These are phyloP conservation scores for Calonectria pseudoturangicola DNA, from an alignment of 2,329 filamentous ascomycete species.

Conservation along the genomic window DNA sequence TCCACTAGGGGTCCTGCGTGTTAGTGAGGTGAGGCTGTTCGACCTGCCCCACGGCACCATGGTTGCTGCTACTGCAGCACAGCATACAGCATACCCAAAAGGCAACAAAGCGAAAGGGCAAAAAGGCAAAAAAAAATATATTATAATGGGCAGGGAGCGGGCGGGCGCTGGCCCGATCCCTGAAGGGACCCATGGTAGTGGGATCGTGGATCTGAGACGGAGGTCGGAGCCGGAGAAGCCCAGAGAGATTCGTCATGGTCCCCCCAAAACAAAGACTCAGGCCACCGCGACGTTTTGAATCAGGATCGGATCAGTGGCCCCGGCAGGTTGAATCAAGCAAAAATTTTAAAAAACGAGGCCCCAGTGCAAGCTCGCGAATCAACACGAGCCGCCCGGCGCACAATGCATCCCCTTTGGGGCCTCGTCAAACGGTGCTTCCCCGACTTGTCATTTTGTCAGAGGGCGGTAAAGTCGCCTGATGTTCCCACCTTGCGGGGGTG, in stretches of 20 bases:
- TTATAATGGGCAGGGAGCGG: too few species aligned
- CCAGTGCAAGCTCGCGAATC: background rate
- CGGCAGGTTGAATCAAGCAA: background rate
- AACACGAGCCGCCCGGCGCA: conserved; percentile 28
- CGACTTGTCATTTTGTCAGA: conserved; percentile 7
- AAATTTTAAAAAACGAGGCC: background rate
- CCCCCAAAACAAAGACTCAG: background rate
- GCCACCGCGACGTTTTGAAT: background rate
- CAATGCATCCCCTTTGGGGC: conserved; percentile 8
- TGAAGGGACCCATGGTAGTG: conserved; percentile 1
- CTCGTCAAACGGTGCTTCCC: background rate
- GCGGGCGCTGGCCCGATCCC: too few species aligned
- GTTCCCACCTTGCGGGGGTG: conserved; percentile 24
- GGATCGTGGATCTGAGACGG: conserved; percentile 23
- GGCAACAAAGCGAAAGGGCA: too few species aligned
- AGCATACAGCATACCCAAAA: too few species aligned
- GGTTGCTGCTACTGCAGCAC: too few species aligned
- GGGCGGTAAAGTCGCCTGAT: conserved; percentile 38
- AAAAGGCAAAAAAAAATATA: too few species aligned
- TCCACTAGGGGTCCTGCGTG: background rate
- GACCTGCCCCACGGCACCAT: background rate
- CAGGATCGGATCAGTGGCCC: background rate
- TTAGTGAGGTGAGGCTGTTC: background rate
- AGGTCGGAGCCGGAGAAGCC: conserved; percentile 3
- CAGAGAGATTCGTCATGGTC: conserved; percentile 8